phyloP scores from a whole-genome alignment of 139 green algal genomes.

The Chlorella vulgaris region DNA sequence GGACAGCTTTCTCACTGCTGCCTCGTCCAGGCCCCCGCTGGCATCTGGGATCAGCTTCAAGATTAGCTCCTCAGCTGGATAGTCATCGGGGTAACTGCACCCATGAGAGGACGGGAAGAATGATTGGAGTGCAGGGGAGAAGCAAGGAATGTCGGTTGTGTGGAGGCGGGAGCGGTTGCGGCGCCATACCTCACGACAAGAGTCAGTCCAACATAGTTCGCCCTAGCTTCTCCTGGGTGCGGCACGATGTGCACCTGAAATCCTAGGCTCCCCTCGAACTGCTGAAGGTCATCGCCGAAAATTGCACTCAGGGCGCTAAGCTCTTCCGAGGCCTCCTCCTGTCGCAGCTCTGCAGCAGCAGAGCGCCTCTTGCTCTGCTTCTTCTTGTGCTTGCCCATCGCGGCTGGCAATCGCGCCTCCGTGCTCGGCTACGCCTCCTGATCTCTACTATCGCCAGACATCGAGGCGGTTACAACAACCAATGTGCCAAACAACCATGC shows the following conservation, averaged over 20 bases:
- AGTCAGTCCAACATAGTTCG: conserved; percentile 57
- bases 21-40: conserved; percentile 19
- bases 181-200: conserved; percentile 56
- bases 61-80: conserved; percentile 35
- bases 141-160: not conserved
- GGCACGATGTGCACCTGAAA: conserved; percentile 68
- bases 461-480: not conserved
- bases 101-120: no score
- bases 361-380: conserved; percentile 38
- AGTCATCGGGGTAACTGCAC: conserved; percentile 29
- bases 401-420: not conserved
- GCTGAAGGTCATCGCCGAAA: conserved; percentile 54
- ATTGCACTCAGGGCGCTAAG: conserved; percentile 62
- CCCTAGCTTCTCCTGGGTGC: conserved; percentile 51
- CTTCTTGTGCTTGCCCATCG: conserved; percentile 52
- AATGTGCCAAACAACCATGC: no score
- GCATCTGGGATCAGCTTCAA: conserved; percentile 31
- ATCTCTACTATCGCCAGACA: no score
- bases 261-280: conserved; percentile 52
- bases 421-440: no score
- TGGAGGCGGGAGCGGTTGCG: no score
- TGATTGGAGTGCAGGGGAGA: not conserved
- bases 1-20: conserved; percentile 30
- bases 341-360: conserved; percentile 7
- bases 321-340: conserved; percentile 47